A percentile compares a stretch with the other conserved stretches of the same genome.
Evolutionary conservation across 2,329 filamentous ascomycete species (phyloP).

Genomic region (Fusarium decemcellulare): DNA sequence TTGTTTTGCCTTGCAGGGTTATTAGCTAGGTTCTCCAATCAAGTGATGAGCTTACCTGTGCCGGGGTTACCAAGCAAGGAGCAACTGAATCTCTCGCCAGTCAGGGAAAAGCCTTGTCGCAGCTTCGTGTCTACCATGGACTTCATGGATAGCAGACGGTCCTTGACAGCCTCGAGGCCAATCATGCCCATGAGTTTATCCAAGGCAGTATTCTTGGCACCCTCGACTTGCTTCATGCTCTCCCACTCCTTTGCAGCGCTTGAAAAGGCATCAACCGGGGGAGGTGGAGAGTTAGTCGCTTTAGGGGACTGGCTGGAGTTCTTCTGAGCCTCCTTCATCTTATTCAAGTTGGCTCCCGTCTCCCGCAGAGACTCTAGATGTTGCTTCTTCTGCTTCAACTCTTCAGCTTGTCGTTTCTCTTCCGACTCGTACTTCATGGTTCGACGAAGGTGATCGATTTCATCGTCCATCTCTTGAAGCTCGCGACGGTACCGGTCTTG

Average conservation of each 20-base stretch:
- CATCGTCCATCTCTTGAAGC: conserved; percentile 66
- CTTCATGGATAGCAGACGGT: conserved; percentile 74
- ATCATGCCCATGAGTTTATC: conserved; percentile 79
- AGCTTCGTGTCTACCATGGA: conserved; percentile 71
- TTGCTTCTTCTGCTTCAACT: conserved; percentile 60
- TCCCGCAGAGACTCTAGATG: conserved; percentile 61
- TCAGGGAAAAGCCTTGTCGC: conserved; percentile 69
- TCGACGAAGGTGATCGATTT: conserved; percentile 64
- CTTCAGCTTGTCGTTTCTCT: conserved; percentile 58
- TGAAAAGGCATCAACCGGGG: background rate
- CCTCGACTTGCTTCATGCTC: conserved; percentile 67
- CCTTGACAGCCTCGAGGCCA: conserved; percentile 79
- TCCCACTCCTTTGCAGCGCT: conserved; percentile 70
- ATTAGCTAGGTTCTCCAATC: too few relatives aligned
- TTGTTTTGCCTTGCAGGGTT: conserved; percentile 80
- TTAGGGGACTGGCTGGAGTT: background rate
- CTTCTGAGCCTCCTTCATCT: conserved; percentile 23
- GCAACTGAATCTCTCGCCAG: conserved; percentile 72
- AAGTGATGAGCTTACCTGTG: conserved; percentile 72
- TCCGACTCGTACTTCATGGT: conserved; percentile 59
- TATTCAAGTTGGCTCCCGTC: conserved; percentile 38
- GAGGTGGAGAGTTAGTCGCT: background rate
- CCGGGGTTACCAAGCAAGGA: conserved; percentile 81
- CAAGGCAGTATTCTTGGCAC: conserved; percentile 65
- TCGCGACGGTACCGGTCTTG: conserved; percentile 61